These are phyloP conservation scores for Dendrocalamus latiflorus DNA, from an alignment of 202 grass and related monocot species.

Conservation along the genomic window DNA sequence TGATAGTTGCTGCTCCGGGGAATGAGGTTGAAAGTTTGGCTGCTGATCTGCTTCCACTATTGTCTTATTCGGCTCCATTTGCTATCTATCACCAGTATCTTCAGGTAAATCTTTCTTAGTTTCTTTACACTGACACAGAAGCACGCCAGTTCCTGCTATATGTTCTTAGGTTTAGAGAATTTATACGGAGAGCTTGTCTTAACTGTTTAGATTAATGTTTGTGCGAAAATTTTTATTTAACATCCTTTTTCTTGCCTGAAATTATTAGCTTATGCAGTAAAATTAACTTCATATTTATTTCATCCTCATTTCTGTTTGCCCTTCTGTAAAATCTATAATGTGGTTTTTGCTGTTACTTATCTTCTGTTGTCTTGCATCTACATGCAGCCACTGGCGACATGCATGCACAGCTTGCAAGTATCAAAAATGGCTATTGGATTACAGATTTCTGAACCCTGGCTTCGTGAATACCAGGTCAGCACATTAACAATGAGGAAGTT, in stretches of 20 bases:
- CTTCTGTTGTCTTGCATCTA: neutral
- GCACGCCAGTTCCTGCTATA: neutral
- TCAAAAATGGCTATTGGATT: slow-evolving; percentile 78
- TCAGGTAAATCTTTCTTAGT: slow-evolving; percentile 58
- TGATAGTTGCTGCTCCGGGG: slow-evolving; percentile 80
- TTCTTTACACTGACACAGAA: neutral
- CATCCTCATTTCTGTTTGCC: neutral
- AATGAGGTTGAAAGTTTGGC: slow-evolving; percentile 65
- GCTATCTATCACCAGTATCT: slow-evolving; percentile 89
- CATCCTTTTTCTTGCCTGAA: slow-evolving; percentile 5
- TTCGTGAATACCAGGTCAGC: slow-evolving; percentile 93
- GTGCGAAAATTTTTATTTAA: neutral
- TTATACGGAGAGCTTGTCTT: neutral
- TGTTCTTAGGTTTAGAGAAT: neutral
- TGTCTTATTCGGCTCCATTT: slow-evolving; percentile 93
- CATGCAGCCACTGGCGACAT: slow-evolving; percentile 80
- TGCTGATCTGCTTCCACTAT: slow-evolving; percentile 72
- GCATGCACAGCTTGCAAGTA: slow-evolving; percentile 74
- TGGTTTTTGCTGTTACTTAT: neutral
- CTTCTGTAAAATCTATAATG: neutral
- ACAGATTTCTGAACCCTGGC: slow-evolving; percentile 83
- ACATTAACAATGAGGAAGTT: neutral
- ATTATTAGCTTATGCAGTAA: neutral
- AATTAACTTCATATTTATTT: neutral
- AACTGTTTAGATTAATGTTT: neutral